Evolutionary conservation across 163 green algal genomes (phyloP), one percentile per base, ranked within the genome.

Genomic region (Trebouxia gelatinosa): DNA sequence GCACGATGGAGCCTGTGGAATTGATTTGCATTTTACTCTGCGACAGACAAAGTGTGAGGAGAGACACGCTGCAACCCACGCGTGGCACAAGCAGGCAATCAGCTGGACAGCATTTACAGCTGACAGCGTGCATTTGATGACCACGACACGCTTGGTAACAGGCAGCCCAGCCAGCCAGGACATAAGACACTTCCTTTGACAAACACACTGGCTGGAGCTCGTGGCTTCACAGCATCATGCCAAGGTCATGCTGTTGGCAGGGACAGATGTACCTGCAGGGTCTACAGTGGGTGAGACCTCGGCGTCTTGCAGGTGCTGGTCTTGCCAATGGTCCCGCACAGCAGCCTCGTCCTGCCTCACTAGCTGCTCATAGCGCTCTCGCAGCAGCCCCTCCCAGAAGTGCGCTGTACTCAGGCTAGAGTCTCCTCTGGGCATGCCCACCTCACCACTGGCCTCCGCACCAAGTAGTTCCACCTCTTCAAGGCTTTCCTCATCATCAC

Each of bases 351-450:
- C 81, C 66, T 90, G 86, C 34, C 77, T 54, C 59, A 85, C 68
- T 80, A 90, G 83, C 50, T 78, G 78, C 74, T 87, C 62, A 74
- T 81, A 89, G 16, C 72, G 70, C 34, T 82, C 71, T 17, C 75
- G 64, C 71, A 93, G 82, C 84, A 93, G 83, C 13, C 28, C 31
- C 7, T 77, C 81, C 89, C 89, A 93, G 82, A 86, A 91, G 21
- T 77, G 38, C 6, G 87, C 81, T 37, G 29, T 68, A 28, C 37
- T 70, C 5, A 59, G 61, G 6, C 78, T 48, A 34, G 64, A 57
- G 26, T 86, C 84, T 16, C 74, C 68, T 37, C 82, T 78, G 6
- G 58, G n/a, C 9, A 80, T 28, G 38, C 11, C 32, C 5, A n/a
- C 43, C 6, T 62, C 43, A 11, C 46, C 70, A n/a, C n/a, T n/a